Conservation (phyloP, 176 grass and related monocot species). For the Rhynchospora breviuscula region DNA sequence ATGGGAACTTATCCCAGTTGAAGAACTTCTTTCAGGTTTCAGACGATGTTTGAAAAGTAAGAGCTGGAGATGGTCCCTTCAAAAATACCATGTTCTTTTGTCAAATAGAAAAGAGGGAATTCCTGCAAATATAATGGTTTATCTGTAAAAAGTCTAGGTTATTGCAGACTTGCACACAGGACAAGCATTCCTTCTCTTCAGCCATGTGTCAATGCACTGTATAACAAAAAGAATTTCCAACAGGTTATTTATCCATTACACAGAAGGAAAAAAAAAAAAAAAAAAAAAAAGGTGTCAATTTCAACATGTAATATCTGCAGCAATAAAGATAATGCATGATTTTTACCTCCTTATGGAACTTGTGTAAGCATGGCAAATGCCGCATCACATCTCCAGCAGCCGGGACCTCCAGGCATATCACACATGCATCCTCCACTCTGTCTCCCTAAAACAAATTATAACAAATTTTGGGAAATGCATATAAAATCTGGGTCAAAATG, state of each 20-base stretch:
- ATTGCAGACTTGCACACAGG: conserved; percentile 70
- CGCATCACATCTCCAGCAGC: conserved; percentile 45
- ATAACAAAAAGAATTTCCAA: conserved; percentile 14
- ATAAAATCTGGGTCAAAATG: background rate
- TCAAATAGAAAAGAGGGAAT: background rate
- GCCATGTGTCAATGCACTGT: conserved; percentile 91
- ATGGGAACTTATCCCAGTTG: no score
- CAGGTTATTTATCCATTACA: background rate
- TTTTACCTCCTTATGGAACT: conserved; percentile 78
- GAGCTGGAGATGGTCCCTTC: no score
- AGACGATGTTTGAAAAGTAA: no score
- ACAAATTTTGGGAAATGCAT: background rate
- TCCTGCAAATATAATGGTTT: background rate
- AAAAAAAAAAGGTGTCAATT: conserved; percentile 4
- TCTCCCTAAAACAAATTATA: conserved; percentile 34
- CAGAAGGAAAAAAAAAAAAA: background rate
- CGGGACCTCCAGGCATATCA: conserved; percentile 64
- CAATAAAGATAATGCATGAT: background rate
- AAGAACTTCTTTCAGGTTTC: no score
- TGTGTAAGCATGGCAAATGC: conserved; percentile 72
- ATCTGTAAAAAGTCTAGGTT: conserved; percentile 22
- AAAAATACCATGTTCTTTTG: no score
- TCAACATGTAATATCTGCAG: background rate
- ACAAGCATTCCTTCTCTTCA: conserved; percentile 55
- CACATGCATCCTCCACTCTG: conserved; percentile 40